phyloP scores from a whole-genome alignment of 2,329 filamentous ascomycete species.

The Diplodia mutila region DNA sequence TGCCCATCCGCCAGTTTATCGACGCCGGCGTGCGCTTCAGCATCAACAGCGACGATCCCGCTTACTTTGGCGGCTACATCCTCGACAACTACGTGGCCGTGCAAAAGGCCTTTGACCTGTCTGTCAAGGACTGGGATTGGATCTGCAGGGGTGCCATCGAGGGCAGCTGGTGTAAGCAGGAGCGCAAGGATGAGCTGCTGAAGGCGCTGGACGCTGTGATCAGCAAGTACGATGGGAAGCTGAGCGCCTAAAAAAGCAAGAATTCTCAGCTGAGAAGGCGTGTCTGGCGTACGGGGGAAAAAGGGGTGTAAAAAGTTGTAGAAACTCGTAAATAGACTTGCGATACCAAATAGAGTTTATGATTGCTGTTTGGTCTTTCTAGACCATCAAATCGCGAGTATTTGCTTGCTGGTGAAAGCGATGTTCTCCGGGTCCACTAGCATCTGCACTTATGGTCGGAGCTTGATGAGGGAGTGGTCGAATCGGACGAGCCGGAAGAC shows the following conservation, averaged over 20 bases:
- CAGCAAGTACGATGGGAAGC: conserved; percentile 14
- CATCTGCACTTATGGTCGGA: not conserved
- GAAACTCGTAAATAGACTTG: not conserved
- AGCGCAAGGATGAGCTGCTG: conserved; percentile 65
- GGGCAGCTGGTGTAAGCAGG: conserved; percentile 70
- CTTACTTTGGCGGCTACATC: conserved; percentile 77
- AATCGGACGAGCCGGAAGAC: not conserved
- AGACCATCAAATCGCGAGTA: not conserved
- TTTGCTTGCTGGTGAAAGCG: not conserved
- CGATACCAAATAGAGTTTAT: conserved; percentile 15
- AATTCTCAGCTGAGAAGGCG: not conserved
- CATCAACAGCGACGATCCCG: conserved; percentile 75
- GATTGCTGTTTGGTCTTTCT: not conserved
- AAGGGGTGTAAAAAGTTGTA: not conserved
- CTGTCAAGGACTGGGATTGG: conserved; percentile 65
- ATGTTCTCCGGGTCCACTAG: not conserved
- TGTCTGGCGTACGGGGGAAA: not conserved
- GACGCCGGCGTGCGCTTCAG: conserved; percentile 68
- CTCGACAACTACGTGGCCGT: conserved; percentile 76
- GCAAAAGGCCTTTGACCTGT: conserved; percentile 70
- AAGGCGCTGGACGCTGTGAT: conserved; percentile 26
- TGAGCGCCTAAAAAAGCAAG: not conserved
- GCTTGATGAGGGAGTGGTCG: not conserved
- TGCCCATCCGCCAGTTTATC: conserved; percentile 67
- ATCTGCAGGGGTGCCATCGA: conserved; percentile 66